These are phyloP conservation scores for Colletotrichum agaves DNA, from an alignment of 2,329 filamentous ascomycete genomes.

Conservation along the genomic window DNA sequence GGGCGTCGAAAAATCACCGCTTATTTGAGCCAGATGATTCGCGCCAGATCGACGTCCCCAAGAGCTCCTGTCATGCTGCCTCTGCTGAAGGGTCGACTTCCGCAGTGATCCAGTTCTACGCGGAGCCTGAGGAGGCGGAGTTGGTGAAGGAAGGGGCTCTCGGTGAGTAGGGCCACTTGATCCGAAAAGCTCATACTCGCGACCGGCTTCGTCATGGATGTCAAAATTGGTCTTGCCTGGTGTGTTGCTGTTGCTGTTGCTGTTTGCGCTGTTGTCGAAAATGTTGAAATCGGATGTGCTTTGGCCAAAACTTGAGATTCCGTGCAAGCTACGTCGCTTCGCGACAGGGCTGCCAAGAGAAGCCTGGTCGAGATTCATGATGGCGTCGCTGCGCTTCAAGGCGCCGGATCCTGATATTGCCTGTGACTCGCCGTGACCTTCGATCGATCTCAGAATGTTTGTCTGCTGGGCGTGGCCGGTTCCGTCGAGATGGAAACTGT, in stretches of 20 bases:
- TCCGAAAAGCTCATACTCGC: constrained; percentile 66
- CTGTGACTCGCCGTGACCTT: constrained; percentile 61
- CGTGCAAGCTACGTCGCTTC: constrained; percentile 89
- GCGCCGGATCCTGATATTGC: constrained; percentile 71
- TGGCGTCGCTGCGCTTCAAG: constrained; percentile 89
- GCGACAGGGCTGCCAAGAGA: constrained; percentile 86
- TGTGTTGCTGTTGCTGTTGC: constrained; percentile 51
- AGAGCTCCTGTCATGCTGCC: constrained; percentile 75
- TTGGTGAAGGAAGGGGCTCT: constrained; percentile 57
- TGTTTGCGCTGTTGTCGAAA: constrained; percentile 70
- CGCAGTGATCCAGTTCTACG: constrained; percentile 81
- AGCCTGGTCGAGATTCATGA: constrained; percentile 85
- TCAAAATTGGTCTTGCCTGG: constrained; percentile 56
- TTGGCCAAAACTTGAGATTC: constrained; percentile 69
- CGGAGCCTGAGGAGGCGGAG: constrained; percentile 65
- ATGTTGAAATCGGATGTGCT: constrained; percentile 73
- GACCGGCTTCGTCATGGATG: constrained; percentile 52
- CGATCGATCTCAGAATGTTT: constrained; percentile 60
- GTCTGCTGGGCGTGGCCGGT: constrained; percentile 63
- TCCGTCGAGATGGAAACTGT: constrained; percentile 68
- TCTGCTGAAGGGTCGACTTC: constrained; percentile 88
- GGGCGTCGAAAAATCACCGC: constrained; percentile 66
- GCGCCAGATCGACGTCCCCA: constrained; percentile 70
- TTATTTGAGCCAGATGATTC: constrained; percentile 62
- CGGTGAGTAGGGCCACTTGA: constrained; percentile 45